Evolutionary conservation across 208 protist species (phyloP).

Genomic region (Leptomonas seymouri): DNA sequence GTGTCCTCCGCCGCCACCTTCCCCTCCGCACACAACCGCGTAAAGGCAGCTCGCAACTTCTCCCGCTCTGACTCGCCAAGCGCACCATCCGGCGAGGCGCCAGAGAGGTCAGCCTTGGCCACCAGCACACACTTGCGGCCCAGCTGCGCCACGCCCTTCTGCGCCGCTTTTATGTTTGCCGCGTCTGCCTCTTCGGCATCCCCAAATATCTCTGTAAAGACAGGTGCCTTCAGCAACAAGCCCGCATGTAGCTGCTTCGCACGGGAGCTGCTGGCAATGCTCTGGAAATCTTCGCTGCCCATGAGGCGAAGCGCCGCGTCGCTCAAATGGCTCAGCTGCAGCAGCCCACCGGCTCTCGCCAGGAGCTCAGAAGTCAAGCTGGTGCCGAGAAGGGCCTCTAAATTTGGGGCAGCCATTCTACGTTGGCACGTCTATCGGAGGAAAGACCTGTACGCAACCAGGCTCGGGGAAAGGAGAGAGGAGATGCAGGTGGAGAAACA

Average conservation of each 20-base stretch:
- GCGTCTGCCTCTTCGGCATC: slow-evolving; percentile 41
- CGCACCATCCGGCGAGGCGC: slow-evolving; percentile 33
- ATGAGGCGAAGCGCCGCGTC: slow-evolving; percentile 69
- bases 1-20: slow-evolving; percentile 75
- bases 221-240: slow-evolving; percentile 51
- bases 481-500: no score
- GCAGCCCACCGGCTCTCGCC: slow-evolving; percentile 54
- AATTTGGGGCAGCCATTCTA: slow-evolving; percentile 50
- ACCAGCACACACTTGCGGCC: slow-evolving; percentile 67
- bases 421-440: no score
- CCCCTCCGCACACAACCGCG: slow-evolving; percentile 54
- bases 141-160: slow-evolving; percentile 64
- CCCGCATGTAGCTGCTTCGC: slow-evolving; percentile 61
- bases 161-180: slow-evolving; percentile 55
- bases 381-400: slow-evolving; percentile 56
- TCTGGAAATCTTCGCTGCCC: slow-evolving; percentile 55
- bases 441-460: no score
- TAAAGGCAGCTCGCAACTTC: slow-evolving; percentile 57
- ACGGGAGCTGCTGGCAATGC: slow-evolving; percentile 17
- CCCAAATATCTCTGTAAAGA: slow-evolving; percentile 75
- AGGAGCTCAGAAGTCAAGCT: slow-evolving; percentile 51
- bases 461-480: no score
- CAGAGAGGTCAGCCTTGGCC: slow-evolving; percentile 63
- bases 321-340: slow-evolving; percentile 53
- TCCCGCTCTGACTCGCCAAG: slow-evolving; percentile 52